Evolutionary conservation across 1,139 yeast genomes (phyloP).

Genomic region (Candida tropicalis): DNA sequence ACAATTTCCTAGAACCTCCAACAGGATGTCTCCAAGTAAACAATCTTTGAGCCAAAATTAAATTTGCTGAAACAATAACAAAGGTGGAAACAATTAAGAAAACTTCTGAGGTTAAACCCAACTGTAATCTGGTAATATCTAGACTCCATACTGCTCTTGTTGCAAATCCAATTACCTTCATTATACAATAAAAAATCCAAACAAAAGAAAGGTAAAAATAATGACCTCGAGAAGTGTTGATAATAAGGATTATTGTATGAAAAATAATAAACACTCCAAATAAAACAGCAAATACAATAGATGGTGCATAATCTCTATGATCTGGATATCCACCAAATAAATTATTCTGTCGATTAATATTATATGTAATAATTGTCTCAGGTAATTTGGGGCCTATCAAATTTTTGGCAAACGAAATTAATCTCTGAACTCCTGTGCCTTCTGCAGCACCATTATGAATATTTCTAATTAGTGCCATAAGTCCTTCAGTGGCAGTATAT

Average conservation of each 20-base stretch:
- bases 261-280: constrained; percentile 28
- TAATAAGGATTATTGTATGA: constrained; percentile 30
- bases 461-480: constrained; percentile 19
- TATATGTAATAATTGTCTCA: constrained; percentile 22
- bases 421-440: constrained; percentile 26
- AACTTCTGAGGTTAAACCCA: constrained; percentile 38
- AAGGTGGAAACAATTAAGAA: constrained; percentile 39
- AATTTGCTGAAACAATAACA: constrained; percentile 38
- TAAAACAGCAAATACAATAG: constrained; percentile 31
- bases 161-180: constrained; percentile 36
- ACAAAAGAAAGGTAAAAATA: constrained; percentile 35
- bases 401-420: constrained; percentile 23
- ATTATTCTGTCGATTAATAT: constrained; percentile 24
- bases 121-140: constrained; percentile 24
- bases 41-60: constrained; percentile 44
- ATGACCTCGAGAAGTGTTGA: constrained; percentile 40
- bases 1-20: constrained; percentile 42
- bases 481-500: constrained; percentile 25
- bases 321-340: constrained; percentile 42
- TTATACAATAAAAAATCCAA: constrained; percentile 33
- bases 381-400: constrained; percentile 25
- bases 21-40: constrained; percentile 53
- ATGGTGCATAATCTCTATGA: constrained; percentile 31
- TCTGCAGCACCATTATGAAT: constrained; percentile 21
- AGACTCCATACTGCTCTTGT: constrained; percentile 34